Evolutionary conservation across 1,284 basidiomycete species (phyloP).

Genomic region (Vanrija sp.): DNA sequence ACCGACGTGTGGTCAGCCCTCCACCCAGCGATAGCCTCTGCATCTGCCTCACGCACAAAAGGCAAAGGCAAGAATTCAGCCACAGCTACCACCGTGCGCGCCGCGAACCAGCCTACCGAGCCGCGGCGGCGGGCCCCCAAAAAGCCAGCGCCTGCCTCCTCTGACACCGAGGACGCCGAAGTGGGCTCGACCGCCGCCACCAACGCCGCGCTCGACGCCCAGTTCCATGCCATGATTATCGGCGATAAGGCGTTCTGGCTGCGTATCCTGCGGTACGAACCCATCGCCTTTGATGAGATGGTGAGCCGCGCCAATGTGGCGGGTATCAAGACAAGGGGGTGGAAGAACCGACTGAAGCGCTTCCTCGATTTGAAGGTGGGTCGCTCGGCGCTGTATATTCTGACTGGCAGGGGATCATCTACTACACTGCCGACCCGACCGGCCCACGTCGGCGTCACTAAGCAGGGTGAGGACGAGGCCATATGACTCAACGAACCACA

Average conservation of each 20-base stretch:
- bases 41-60: background rate
- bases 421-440: constrained; percentile 39
- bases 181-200: background rate
- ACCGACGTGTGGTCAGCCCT: constrained; percentile 40
- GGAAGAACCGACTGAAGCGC: constrained; percentile 35
- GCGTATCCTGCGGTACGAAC: constrained; percentile 46
- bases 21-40: constrained; percentile 21
- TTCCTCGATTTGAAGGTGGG: constrained; percentile 44
- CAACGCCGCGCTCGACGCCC: constrained; percentile 12
- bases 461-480: no score
- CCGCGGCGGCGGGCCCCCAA: background rate
- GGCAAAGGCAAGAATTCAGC: constrained; percentile 2
- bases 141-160: background rate
- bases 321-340: constrained; percentile 32
- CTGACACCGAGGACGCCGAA: background rate
- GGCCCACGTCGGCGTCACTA: constrained; percentile 31
- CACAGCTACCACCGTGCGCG: background rate
- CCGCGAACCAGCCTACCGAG: background rate
- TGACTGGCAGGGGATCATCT: constrained; percentile 36
- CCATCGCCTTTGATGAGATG: constrained; percentile 44
- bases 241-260: constrained; percentile 29
- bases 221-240: constrained; percentile 32
- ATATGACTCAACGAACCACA: background rate
- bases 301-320: constrained; percentile 29
- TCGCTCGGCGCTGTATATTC: background rate